A percentile compares a stretch with the other conserved stretches of the same genome.
phyloP scores from a whole-genome alignment of 495 filamentous ascomycete species.

The Hypoxylon cercidicola region DNA sequence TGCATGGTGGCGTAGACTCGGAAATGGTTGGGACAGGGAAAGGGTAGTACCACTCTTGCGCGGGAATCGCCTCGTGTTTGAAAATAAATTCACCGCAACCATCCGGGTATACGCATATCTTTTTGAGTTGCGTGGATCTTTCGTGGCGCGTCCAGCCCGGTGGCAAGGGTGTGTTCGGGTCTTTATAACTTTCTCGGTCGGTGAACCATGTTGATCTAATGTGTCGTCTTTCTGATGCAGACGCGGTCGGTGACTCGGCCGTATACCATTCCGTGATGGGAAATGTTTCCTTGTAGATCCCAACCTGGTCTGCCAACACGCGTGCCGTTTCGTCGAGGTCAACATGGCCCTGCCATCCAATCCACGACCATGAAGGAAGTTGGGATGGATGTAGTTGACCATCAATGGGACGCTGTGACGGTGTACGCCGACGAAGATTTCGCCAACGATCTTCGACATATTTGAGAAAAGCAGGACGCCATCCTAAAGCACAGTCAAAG shows the following conservation, averaged over 20 bases:
- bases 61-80: slow-evolving; percentile 1
- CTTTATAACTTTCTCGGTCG: slow-evolving; percentile 24
- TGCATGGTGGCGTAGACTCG: slow-evolving; percentile 2
- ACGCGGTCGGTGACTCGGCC: background rate
- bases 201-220: slow-evolving; percentile 28
- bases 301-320: background rate
- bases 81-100: slow-evolving; percentile 5
- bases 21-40: slow-evolving; percentile 6
- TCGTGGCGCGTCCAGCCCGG: slow-evolving; percentile 34
- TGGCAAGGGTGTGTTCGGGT: slow-evolving; percentile 25
- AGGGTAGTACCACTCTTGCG: slow-evolving; percentile 8
- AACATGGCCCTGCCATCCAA: slow-evolving; percentile 40
- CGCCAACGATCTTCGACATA: too few relatives aligned
- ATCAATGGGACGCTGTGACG: background rate
- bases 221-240: slow-evolving; percentile 1
- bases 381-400: background rate
- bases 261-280: slow-evolving; percentile 42
- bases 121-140: background rate
- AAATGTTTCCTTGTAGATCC: slow-evolving; percentile 28
- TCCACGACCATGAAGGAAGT: slow-evolving; percentile 46
- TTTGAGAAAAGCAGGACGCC: slow-evolving; percentile 2
- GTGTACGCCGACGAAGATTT: slow-evolving; percentile 11
- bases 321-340: too few relatives aligned
- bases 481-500: slow-evolving; percentile 34
- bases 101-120: background rate